phyloP scores from a whole-genome alignment of 73 alveolate species.

The Paramecium pentaurelia region DNA sequence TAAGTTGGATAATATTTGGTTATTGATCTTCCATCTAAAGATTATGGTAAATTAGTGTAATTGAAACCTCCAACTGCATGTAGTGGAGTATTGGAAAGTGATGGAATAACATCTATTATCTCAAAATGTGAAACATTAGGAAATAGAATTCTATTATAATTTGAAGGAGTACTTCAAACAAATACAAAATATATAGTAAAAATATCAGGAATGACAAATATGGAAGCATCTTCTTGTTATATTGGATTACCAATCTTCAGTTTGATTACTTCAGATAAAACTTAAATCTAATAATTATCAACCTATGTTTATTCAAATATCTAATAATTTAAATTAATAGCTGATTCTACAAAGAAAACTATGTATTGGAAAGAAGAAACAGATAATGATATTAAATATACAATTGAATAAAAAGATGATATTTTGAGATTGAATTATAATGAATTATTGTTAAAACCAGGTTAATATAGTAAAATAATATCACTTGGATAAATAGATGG shows the following conservation, averaged over 20 bases:
- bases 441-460: not conserved
- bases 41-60: not conserved
- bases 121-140: not conserved
- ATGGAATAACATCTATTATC: not conserved
- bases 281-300: not conserved
- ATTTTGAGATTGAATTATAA: not conserved
- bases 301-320: not conserved
- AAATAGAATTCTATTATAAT: not conserved
- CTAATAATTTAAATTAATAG: not conserved
- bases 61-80: constrained; percentile 28
- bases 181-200: not conserved
- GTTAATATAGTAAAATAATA: not conserved
- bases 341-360: not conserved
- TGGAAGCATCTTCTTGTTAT: constrained; percentile 25
- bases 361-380: constrained; percentile 21
- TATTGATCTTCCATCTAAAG: not conserved
- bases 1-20: not conserved
- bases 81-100: not conserved
- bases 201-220: not conserved
- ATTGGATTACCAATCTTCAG: not conserved
- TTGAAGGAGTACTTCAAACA: not conserved
- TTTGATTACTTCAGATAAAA: not conserved
- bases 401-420: not conserved
- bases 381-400: not conserved
- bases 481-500: not conserved